A percentile compares a stretch with the other conserved stretches of the same genome.
phyloP scores from a whole-genome alignment of 176 grass and related monocot species.

The Musa schizocarpa region DNA sequence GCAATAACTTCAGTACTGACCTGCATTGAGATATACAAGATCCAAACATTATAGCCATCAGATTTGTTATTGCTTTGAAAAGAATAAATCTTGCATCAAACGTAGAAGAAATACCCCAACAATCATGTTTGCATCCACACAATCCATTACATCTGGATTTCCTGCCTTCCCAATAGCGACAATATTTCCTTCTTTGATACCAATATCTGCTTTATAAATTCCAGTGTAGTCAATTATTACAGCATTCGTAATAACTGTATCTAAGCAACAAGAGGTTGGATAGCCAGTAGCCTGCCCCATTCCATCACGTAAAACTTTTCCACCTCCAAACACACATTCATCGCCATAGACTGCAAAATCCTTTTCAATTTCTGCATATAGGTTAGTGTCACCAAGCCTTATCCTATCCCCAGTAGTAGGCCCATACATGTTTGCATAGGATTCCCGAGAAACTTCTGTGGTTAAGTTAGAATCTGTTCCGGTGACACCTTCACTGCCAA shows the following conservation, averaged over 20 bases:
- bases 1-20: conserved; percentile 94
- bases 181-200: conserved; percentile 68
- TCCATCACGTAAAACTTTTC: conserved; percentile 89
- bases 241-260: conserved; percentile 94
- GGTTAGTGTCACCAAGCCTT: conserved; percentile 78
- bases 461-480: conserved; percentile 48
- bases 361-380: conserved; percentile 90
- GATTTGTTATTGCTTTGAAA: not conserved
- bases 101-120: conserved; percentile 53
- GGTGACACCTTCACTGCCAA: conserved; percentile 69
- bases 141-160: conserved; percentile 94
- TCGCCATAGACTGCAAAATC: conserved; percentile 83
- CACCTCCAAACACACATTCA: conserved; percentile 97
- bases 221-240: conserved; percentile 90
- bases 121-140: conserved; percentile 69
- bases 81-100: not conserved
- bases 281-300: conserved; percentile 78
- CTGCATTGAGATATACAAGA: conserved; percentile 30
- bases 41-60: not conserved
- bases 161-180: conserved; percentile 81
- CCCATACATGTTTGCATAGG: conserved; percentile 93
- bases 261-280: conserved; percentile 40
- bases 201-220: conserved; percentile 98
- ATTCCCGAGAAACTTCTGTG: conserved; percentile 52
- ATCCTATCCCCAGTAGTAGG: conserved; percentile 93